phyloP scores from a whole-genome alignment of 2,329 filamentous ascomycete species.

The Ciborinia camelliae region DNA sequence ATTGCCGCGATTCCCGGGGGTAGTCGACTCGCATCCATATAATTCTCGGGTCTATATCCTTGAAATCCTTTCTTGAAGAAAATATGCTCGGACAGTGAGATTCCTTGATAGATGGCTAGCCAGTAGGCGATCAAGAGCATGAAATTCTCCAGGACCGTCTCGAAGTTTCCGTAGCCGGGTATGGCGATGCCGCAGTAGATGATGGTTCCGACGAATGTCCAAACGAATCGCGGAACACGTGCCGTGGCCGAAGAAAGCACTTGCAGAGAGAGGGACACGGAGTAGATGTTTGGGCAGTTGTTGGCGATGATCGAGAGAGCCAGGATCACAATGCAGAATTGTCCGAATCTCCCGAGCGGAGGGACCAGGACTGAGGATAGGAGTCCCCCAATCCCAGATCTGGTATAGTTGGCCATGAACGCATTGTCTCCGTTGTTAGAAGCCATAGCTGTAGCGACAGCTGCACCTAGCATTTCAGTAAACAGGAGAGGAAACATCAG shows the following conservation, averaged over 20 bases:
- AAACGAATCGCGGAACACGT: conserved; percentile 63
- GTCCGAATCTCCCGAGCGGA: conserved; percentile 63
- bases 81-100: conserved; percentile 44
- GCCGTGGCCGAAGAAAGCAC: conserved; percentile 58
- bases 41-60: conserved; percentile 58
- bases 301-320: conserved; percentile 66
- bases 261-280: conserved; percentile 63
- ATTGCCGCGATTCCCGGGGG: conserved; percentile 63
- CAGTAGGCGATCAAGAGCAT: conserved; percentile 69
- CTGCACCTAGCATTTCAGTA: conserved; percentile 69
- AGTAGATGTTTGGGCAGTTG: conserved; percentile 73
- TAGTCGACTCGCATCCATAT: conserved; percentile 54
- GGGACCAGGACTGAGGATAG: conserved; percentile 59
- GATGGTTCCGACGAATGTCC: conserved; percentile 59
- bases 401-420: conserved; percentile 53
- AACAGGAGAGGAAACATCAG: conserved; percentile 70
- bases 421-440: conserved; percentile 51
- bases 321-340: conserved; percentile 67
- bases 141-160: conserved; percentile 64
- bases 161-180: conserved; percentile 64
- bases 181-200: conserved; percentile 68
- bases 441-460: conserved; percentile 61
- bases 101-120: conserved; percentile 69
- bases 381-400: conserved; percentile 62
- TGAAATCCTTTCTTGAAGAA: conserved; percentile 60